phyloP scores from a whole-genome alignment of 139 green algal species.

The Limnomonas spitsbergensis region DNA sequence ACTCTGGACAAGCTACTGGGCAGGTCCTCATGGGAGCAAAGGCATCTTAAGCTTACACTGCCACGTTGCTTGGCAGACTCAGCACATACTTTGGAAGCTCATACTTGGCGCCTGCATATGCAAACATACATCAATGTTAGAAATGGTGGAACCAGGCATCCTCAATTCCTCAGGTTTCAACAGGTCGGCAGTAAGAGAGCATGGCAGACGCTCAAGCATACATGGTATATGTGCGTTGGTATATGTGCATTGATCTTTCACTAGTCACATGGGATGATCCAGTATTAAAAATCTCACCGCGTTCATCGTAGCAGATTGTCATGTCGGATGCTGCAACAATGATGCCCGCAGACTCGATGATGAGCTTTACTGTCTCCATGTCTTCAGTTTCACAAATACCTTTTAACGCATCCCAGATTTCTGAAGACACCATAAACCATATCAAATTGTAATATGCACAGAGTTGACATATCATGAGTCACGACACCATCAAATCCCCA shows the following conservation, averaged over 20 bases:
- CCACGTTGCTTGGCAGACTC: slow-evolving; percentile 11
- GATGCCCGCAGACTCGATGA: slow-evolving; percentile 77
- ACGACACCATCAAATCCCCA: not conserved
- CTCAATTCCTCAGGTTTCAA: not conserved
- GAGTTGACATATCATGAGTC: not conserved
- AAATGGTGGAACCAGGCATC: not conserved
- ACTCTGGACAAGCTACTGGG: no score
- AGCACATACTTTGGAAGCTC: slow-evolving; percentile 46
- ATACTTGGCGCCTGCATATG: slow-evolving; percentile 37
- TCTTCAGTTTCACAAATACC: slow-evolving; percentile 38
- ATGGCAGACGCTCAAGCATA: not conserved
- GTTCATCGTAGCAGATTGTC: slow-evolving; percentile 80
- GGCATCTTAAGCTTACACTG: no score
- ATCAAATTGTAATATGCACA: slow-evolving; percentile 3
- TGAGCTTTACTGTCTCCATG: slow-evolving; percentile 49
- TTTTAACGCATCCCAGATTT: slow-evolving; percentile 41
- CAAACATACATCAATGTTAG: no score
- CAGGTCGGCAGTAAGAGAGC: not conserved
- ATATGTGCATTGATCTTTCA: not conserved
- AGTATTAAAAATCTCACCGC: slow-evolving; percentile 35
- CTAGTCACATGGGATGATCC: not conserved
- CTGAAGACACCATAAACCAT: slow-evolving; percentile 20
- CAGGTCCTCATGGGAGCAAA: no score
- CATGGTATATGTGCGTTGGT: not conserved
- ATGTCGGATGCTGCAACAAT: slow-evolving; percentile 74